Conservation (phyloP, 2,329 filamentous ascomycete species). For the Cadophora luteo-olivacea region DNA sequence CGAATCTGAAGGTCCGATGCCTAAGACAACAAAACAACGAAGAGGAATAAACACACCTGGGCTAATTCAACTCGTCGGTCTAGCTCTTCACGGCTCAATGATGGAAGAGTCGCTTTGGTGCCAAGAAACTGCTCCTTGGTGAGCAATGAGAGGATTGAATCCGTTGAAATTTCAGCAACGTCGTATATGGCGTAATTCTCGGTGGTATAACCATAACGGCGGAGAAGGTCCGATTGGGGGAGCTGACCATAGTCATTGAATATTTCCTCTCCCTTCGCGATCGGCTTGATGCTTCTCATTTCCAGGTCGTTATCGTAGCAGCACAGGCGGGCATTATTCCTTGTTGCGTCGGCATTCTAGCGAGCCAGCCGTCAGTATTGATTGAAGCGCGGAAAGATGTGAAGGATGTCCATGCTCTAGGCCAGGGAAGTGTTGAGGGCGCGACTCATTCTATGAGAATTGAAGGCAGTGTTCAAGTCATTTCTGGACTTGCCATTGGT, state of each 20-base stretch:
- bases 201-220: conserved; percentile 73
- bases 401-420: background rate
- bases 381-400: background rate
- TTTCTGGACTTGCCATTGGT: too few species aligned
- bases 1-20: background rate
- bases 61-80: conserved; percentile 48
- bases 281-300: conserved; percentile 66
- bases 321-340: conserved; percentile 62
- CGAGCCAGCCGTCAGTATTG: conserved; percentile 1
- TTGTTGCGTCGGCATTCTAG: conserved; percentile 68
- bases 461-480: too few species aligned
- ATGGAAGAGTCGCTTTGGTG: conserved; percentile 29
- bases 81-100: conserved; percentile 36
- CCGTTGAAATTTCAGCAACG: conserved; percentile 66
- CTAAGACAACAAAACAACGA: background rate
- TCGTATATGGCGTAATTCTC: conserved; percentile 69
- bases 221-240: conserved; percentile 69
- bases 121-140: background rate
- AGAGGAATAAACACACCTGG: conserved; percentile 29
- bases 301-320: conserved; percentile 53
- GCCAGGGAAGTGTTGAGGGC: background rate
- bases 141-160: conserved; percentile 50
- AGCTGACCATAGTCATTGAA: conserved; percentile 73
- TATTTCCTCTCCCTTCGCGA: conserved; percentile 64
- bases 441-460: too few species aligned